These are phyloP conservation scores for Mycena metata DNA, from an alignment of 768 basidiomycete species.

Conservation along the genomic window DNA sequence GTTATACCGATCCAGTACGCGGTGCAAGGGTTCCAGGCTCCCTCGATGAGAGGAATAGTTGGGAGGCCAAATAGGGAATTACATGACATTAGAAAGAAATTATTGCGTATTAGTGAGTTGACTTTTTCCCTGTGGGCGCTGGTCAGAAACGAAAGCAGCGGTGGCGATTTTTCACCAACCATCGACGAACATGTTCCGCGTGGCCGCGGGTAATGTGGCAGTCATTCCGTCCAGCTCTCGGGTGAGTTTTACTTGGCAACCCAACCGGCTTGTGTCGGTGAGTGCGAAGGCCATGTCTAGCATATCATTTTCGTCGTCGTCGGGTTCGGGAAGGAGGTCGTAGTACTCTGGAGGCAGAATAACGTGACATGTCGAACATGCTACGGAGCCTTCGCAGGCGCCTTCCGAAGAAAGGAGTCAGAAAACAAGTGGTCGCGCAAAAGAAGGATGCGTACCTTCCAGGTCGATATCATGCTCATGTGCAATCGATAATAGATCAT, in stretches of 20 bases:
- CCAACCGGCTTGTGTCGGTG: slow-evolving; percentile 90
- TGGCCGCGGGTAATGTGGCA: slow-evolving; percentile 89
- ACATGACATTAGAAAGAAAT: slow-evolving; percentile 13
- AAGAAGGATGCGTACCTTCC: slow-evolving; percentile 75
- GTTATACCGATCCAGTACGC: not conserved
- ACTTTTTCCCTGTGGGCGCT: slow-evolving; percentile 24
- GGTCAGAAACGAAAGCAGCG: not conserved
- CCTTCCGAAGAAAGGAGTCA: slow-evolving; percentile 60
- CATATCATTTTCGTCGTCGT: slow-evolving; percentile 99
- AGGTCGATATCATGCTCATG: slow-evolving; percentile 97
- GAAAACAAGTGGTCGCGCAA: not conserved
- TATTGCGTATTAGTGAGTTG: slow-evolving; percentile 29
- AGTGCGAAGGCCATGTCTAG: slow-evolving; percentile 98
- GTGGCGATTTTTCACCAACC: slow-evolving; percentile 56
- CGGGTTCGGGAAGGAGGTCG: slow-evolving; percentile 90
- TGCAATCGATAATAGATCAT: slow-evolving; percentile 90
- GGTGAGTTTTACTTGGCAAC: slow-evolving; percentile 84
- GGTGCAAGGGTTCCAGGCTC: not conserved
- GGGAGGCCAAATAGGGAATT: slow-evolving; percentile 21
- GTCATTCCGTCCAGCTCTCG: slow-evolving; percentile 88
- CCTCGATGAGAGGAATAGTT: no score
- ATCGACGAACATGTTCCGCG: slow-evolving; percentile 98
- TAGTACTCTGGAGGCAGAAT: slow-evolving; percentile 87
- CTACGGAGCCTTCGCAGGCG: slow-evolving; percentile 96
- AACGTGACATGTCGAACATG: slow-evolving; percentile 98